Percentiles rank a stretch among this genome's conserved stretches.
phyloP scores from a whole-genome alignment of 176 grass and related monocot species.

The Bromus sterilis region DNA sequence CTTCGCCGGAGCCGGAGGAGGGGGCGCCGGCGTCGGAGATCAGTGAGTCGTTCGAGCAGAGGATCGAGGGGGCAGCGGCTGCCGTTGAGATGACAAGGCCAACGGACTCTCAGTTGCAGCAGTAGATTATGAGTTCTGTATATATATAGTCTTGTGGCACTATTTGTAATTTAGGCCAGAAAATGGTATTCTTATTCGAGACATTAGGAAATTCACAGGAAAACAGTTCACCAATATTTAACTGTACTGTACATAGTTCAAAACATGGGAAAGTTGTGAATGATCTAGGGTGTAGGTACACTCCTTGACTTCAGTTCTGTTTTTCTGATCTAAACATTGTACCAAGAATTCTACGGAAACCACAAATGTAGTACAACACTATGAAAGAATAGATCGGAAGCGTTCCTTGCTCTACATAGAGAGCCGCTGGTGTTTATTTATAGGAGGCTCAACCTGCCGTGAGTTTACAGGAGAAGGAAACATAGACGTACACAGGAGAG shows the following conservation, averaged over 20 bases:
- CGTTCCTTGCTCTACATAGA: too few species aligned
- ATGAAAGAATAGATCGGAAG: too few species aligned
- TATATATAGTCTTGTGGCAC: not conserved
- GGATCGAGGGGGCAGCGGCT: not conserved
- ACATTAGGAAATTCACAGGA: not conserved
- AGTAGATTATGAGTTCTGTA: not conserved
- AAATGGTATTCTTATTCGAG: not conserved
- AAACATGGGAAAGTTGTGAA: too few species aligned
- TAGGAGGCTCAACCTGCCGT: too few species aligned
- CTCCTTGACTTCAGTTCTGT: too few species aligned
- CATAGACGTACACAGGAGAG: too few species aligned
- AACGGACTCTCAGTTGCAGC: not conserved
- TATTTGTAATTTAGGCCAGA: not conserved
- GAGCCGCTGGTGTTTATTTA: too few species aligned
- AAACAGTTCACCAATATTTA: not conserved
- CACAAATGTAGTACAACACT: too few species aligned
- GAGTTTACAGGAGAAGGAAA: too few species aligned
- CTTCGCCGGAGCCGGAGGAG: not conserved
- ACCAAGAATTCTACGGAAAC: too few species aligned
- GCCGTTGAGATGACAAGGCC: not conserved
- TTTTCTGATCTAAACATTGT: too few species aligned
- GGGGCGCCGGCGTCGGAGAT: not conserved
- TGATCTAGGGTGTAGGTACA: too few species aligned
- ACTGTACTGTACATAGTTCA: not conserved
- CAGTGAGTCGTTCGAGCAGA: constrained; percentile 16